A percentile compares a stretch with the other conserved stretches of the same genome.
phyloP scores from a whole-genome alignment of 2,329 filamentous ascomycete genomes.

The Didymosphaeria variabile region DNA sequence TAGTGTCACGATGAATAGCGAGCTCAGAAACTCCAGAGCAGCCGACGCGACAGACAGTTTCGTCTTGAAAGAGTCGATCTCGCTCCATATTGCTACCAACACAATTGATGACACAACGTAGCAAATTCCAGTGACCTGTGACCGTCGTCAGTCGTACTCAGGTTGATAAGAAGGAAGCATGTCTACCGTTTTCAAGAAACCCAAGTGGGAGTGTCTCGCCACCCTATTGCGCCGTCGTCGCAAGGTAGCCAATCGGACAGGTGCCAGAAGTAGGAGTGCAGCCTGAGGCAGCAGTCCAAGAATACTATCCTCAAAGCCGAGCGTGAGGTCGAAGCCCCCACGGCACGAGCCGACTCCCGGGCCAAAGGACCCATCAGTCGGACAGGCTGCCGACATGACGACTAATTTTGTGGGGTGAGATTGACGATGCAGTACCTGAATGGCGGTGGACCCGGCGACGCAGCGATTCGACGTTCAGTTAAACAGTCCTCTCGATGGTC shows the following conservation, averaged over 20 bases:
- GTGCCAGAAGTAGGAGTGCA: slow-evolving; percentile 34
- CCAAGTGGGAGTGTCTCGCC: slow-evolving; percentile 28
- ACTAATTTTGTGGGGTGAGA: slow-evolving; percentile 12
- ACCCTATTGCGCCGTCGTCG: slow-evolving; percentile 28
- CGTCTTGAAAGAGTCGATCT: slow-evolving; percentile 28
- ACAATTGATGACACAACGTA: slow-evolving; percentile 34
- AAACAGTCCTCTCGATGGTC: slow-evolving; percentile 14
- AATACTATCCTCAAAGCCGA: slow-evolving; percentile 40
- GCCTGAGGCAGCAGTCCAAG: slow-evolving; percentile 36
- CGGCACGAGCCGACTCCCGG: slow-evolving; percentile 31
- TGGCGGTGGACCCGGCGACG: background rate
- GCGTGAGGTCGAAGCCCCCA: slow-evolving; percentile 40
- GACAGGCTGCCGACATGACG: slow-evolving; percentile 27
- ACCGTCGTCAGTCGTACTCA: background rate
- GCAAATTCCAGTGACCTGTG: slow-evolving; percentile 20
- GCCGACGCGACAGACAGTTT: slow-evolving; percentile 30
- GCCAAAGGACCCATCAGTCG: slow-evolving; percentile 33
- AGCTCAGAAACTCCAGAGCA: slow-evolving; percentile 30
- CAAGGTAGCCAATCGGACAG: slow-evolving; percentile 36
- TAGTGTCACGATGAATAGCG: slow-evolving; percentile 28
- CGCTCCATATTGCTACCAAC: slow-evolving; percentile 31
- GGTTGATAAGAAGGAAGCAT: background rate
- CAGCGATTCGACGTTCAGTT: slow-evolving; percentile 19
- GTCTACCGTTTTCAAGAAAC: slow-evolving; percentile 29
- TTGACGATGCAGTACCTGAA: background rate